A percentile compares a stretch with the other conserved stretches of the same genome.
Evolutionary conservation across 1,284 basidiomycete genomes (phyloP).

Genomic region (Sanguinoderma infundibulare): DNA sequence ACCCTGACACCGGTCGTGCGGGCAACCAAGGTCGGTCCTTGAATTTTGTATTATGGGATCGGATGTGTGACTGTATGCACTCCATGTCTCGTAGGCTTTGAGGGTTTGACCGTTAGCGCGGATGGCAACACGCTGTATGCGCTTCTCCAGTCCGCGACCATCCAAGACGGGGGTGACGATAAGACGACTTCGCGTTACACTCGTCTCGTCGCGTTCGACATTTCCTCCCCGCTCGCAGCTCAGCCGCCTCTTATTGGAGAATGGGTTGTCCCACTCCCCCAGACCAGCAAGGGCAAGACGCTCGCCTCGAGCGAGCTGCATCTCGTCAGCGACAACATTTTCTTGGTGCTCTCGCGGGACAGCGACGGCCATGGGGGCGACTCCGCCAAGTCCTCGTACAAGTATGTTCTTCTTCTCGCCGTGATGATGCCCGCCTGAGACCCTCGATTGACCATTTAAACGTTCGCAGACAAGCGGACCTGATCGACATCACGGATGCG

Average conservation of each 20-base stretch:
- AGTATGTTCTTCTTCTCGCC: slow-evolving; percentile 43
- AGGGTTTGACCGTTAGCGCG: slow-evolving; percentile 62
- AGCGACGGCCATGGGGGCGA: slow-evolving; percentile 63
- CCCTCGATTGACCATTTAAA: background rate
- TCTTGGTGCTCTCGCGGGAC: slow-evolving; percentile 65
- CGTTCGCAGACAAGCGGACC: slow-evolving; percentile 50
- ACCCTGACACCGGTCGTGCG: slow-evolving; percentile 55
- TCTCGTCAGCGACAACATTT: slow-evolving; percentile 54
- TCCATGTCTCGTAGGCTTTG: slow-evolving; percentile 53
- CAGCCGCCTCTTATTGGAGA: slow-evolving; percentile 52
- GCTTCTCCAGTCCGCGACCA: slow-evolving; percentile 65
- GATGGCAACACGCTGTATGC: slow-evolving; percentile 58
- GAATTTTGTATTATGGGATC: background rate
- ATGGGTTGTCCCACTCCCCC: slow-evolving; percentile 67
- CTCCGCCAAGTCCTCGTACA: slow-evolving; percentile 56
- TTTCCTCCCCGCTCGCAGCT: slow-evolving; percentile 37
- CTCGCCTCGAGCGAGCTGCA: slow-evolving; percentile 60
- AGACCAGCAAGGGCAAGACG: slow-evolving; percentile 56
- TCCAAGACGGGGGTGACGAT: slow-evolving; percentile 63
- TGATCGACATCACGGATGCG: slow-evolving; percentile 60
- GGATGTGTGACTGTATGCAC: slow-evolving; percentile 2
- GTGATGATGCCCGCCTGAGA: background rate
- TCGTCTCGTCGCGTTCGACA: slow-evolving; percentile 60
- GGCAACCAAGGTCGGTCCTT: slow-evolving; percentile 48
- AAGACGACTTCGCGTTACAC: slow-evolving; percentile 54